Evolutionary conservation across 2,329 filamentous ascomycete genomes (phyloP).

Genomic region (Malbranchea zuffiana): DNA sequence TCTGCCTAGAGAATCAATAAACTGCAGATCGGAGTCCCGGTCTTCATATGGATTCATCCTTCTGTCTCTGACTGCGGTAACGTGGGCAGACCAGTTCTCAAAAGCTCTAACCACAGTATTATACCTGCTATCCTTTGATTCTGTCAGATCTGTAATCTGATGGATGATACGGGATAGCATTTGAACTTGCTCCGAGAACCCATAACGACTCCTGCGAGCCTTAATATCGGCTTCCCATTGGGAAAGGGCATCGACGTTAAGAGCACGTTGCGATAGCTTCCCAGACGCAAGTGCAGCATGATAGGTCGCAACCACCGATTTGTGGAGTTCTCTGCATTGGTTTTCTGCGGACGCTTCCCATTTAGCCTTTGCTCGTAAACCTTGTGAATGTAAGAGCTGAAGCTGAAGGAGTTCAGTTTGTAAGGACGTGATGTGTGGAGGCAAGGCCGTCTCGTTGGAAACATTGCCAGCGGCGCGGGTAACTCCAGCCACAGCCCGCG

Average conservation of each 20-base stretch:
- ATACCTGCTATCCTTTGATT: constrained; percentile 22
- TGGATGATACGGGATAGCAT: constrained; percentile 31
- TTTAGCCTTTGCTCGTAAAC: constrained; percentile 20
- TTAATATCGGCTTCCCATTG: constrained; percentile 26
- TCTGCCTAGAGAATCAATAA: constrained; percentile 27
- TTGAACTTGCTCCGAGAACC: constrained; percentile 30
- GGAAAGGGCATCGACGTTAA: constrained; percentile 28
- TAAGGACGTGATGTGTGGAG: constrained; percentile 28
- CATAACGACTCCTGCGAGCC: constrained; percentile 20
- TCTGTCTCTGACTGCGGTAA: constrained; percentile 19
- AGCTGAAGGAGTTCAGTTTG: constrained; percentile 37
- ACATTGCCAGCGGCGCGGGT: constrained; percentile 12
- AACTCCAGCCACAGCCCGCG: constrained; percentile 18
- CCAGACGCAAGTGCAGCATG: constrained; percentile 24
- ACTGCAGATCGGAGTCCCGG: constrained; percentile 16
- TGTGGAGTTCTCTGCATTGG: constrained; percentile 26
- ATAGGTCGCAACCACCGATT: constrained; percentile 27
- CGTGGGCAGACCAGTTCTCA: constrained; percentile 28
- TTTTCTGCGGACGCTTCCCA: constrained; percentile 25
- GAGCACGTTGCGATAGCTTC: constrained; percentile 22
- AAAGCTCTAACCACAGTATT: constrained; percentile 23
- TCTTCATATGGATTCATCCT: constrained; percentile 14
- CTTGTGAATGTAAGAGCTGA: constrained; percentile 28
- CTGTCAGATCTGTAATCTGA: constrained; percentile 27
- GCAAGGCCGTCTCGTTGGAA: constrained; percentile 20